These are phyloP conservation scores for Musa acuminata DNA, from an alignment of 176 grass and related monocot genomes.

Conservation along the genomic window DNA sequence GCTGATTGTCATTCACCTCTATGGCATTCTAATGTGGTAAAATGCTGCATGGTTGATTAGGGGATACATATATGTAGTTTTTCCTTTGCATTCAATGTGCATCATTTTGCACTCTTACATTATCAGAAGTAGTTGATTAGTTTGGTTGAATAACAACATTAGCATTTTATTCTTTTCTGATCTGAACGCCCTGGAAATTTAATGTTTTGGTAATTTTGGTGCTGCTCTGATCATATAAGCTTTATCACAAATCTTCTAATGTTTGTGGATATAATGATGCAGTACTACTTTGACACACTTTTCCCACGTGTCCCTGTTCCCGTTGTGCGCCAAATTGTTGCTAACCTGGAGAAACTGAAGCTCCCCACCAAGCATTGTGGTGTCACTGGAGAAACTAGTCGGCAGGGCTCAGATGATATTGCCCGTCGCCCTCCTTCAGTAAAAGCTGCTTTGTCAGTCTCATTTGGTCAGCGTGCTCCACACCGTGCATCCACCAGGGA, in stretches of 20 bases:
- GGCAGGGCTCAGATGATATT: slow-evolving; percentile 80
- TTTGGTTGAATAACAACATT: too few species aligned
- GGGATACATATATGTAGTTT: too few species aligned
- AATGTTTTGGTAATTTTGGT: too few species aligned
- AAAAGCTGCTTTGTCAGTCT: slow-evolving; percentile 89
- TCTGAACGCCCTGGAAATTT: too few species aligned
- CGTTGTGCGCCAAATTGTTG: slow-evolving; percentile 56
- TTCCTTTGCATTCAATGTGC: too few species aligned
- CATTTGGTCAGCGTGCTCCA: slow-evolving; percentile 93
- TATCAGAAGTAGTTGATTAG: too few species aligned
- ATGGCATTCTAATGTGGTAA: too few species aligned
- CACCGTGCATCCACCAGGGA: slow-evolving; percentile 93
- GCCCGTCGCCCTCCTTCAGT: slow-evolving; percentile 83
- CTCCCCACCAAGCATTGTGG: slow-evolving; percentile 77
- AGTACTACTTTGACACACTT: slow-evolving; percentile 96
- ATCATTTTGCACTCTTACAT: too few species aligned
- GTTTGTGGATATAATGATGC: slow-evolving; percentile 21
- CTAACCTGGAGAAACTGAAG: slow-evolving; percentile 74
- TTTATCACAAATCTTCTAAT: not conserved
- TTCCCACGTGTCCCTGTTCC: slow-evolving; percentile 77
- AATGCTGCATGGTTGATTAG: too few species aligned
- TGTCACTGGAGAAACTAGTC: slow-evolving; percentile 74
- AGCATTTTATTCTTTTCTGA: too few species aligned
- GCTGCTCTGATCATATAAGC: too few species aligned
- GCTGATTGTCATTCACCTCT: too few species aligned